A percentile compares a stretch with the other conserved stretches of the same genome.
These are phyloP conservation scores for Catharanthus roseus DNA, from an alignment of 257 asterid genomes.

Conservation along the genomic window DNA sequence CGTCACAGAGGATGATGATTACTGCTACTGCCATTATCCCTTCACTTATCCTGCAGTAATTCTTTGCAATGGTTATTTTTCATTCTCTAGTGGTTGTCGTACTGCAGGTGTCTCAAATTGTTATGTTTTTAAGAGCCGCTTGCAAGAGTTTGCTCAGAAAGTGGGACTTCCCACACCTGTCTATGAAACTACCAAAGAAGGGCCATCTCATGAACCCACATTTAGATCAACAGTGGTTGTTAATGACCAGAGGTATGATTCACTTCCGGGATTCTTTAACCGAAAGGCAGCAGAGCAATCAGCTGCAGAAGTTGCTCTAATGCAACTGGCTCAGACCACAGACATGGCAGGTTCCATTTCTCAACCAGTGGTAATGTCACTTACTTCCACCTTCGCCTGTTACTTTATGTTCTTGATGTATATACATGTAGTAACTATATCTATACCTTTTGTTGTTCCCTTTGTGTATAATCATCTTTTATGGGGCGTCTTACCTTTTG, in stretches of 20 bases:
- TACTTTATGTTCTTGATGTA: not conserved
- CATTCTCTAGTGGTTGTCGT: not conserved
- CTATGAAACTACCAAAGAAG: conserved; percentile 80
- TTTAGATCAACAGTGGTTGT: conserved; percentile 78
- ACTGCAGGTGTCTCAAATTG: conserved; percentile 68
- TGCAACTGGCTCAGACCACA: conserved; percentile 43
- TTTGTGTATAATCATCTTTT: not conserved
- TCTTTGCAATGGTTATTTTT: not conserved
- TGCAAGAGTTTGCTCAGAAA: conserved; percentile 93
- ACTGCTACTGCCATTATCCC: not conserved
- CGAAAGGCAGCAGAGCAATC: conserved; percentile 98
- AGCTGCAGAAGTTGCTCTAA: conserved; percentile 97
- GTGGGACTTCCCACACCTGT: conserved; percentile 69
- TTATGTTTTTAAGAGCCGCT: conserved; percentile 84
- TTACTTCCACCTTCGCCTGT: not conserved
- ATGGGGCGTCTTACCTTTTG: not conserved
- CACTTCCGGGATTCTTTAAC: conserved; percentile 84
- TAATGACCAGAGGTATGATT: conserved; percentile 60
- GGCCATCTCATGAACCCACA: conserved; percentile 85
- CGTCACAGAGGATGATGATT: not conserved
- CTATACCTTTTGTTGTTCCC: too few relatives aligned
- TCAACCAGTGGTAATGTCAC: conserved; percentile 66
- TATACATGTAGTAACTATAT: too few relatives aligned
- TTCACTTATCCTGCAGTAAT: not conserved
- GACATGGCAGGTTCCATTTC: conserved; percentile 47